Base-by-base conservation (phyloP, 176 grass and related monocot species). In the Oropetium thomaeum region DNA sequence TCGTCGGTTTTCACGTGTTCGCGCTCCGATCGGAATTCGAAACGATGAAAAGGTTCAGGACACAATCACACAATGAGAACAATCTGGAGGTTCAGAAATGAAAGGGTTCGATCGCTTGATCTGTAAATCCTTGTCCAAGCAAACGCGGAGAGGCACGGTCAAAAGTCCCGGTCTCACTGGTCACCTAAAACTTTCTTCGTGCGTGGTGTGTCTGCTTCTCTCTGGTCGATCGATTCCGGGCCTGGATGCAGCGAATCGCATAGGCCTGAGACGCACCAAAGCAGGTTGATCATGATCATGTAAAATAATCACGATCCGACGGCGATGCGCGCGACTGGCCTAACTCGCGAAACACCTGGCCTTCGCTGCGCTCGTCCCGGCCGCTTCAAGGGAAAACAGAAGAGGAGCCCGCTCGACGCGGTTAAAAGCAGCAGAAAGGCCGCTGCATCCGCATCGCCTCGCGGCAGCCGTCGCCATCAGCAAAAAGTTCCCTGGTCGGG, bases 331-430 rank as follows among this genome's bases (percentile, higher is more conserved):
- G 14, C 52, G 25, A 43, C 1, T 14, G 31, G 74, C 79, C 84
- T 73, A 72, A 72, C 79, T 87, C 67, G 66, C 32, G n/a, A 5
- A 82, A 87, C 85, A 87, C 79, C 51, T 72, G 79, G 49, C 79
- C 19, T 30, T 27, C 44, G 65, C 71, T 8, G 65, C 35, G 47
- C 10, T 27, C 60, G 5, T 58, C 79, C 40, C 48, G 40, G 73
- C 78, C 58, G 79, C 85, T 82, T 87, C 49, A 78, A 78, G 85
- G 40, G 59, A 17, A 2, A 16, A 26, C 19, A 5, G n/a, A n/a
- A 51, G 7, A 51, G 8, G 8, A 29, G 3, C 14, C 22, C 14
- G 52, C 37, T 48, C 23, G 39, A 77, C 84, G 78, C 78, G 84
- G 58, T 65, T 81, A 25, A n/a, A n/a, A n/a, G 60, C 16, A 57